phyloP scores from a whole-genome alignment of 169 alveolate species.

The Plasmodium fragile region DNA sequence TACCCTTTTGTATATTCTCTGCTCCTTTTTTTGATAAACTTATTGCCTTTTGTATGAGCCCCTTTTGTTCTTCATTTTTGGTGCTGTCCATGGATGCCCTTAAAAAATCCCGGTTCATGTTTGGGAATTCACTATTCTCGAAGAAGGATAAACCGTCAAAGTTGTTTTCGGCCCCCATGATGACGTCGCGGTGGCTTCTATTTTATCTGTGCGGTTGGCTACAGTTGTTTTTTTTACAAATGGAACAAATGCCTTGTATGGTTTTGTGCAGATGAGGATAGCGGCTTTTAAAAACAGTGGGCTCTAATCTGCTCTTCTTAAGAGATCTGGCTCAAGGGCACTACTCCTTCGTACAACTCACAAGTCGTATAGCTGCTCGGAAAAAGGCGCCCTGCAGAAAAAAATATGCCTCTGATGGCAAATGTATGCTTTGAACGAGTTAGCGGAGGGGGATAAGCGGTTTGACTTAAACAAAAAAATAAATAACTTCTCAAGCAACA shows the following conservation, averaged over 20 bases:
- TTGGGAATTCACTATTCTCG: constrained; percentile 48
- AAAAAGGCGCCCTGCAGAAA: neutral
- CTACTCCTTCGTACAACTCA: neutral
- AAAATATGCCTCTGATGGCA: neutral
- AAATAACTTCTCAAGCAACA: neutral
- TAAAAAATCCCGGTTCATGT: constrained; percentile 27
- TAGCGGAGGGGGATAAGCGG: neutral
- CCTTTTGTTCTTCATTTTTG: constrained; percentile 47
- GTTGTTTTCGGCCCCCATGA: constrained; percentile 43
- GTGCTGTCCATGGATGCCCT: constrained; percentile 41
- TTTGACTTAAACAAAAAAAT: neutral
- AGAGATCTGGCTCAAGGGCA: neutral
- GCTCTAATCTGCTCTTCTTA: neutral
- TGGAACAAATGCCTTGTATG: neutral
- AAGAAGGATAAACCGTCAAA: constrained; percentile 62
- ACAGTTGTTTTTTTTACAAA: neutral
- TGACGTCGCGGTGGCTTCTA: neutral
- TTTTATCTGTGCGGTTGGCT: neutral
- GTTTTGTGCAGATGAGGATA: neutral
- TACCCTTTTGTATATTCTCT: constrained; percentile 63
- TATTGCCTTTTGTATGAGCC: constrained; percentile 56
- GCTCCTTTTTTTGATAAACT: constrained; percentile 68
- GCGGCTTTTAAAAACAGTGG: neutral
- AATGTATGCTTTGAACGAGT: neutral
- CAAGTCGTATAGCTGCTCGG: neutral